phyloP scores from a whole-genome alignment of 768 basidiomycete species.

The Mycena venus region DNA sequence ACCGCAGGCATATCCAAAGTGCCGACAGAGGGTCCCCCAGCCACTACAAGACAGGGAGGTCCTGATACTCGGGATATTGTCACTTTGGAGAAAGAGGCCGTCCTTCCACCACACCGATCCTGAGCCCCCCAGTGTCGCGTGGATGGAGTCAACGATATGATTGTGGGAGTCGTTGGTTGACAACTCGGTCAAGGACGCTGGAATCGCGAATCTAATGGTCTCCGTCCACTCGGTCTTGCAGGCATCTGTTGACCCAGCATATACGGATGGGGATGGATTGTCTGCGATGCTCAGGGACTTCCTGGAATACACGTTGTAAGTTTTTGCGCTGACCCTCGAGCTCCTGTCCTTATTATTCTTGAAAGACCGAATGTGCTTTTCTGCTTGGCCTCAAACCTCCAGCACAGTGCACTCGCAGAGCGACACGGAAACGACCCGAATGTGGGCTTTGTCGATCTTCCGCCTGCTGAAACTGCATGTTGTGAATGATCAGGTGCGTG shows the following conservation, averaged over 20 bases:
- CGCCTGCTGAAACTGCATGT: constrained; percentile 72
- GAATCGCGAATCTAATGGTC: constrained; percentile 63
- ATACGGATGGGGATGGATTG: too few species aligned
- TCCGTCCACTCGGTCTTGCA: constrained; percentile 59
- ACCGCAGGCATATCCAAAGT: constrained; percentile 69
- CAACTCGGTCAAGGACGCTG: constrained; percentile 73
- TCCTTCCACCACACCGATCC: constrained; percentile 61
- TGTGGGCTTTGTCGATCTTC: constrained; percentile 77
- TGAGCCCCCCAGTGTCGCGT: constrained; percentile 56
- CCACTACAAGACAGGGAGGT: constrained; percentile 78
- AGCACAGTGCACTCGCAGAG: constrained; percentile 70
- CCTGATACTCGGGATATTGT: constrained; percentile 75
- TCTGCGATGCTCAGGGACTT: constrained; percentile 55
- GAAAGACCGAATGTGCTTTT: constrained; percentile 58
- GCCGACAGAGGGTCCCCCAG: constrained; percentile 66
- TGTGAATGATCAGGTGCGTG: constrained; percentile 60
- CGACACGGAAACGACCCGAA: constrained; percentile 72
- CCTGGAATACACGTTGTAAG: constrained; percentile 64
- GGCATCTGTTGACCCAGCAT: too few species aligned
- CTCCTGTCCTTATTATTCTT: constrained; percentile 27
- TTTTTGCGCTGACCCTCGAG: constrained; percentile 1
- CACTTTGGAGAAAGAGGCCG: constrained; percentile 74
- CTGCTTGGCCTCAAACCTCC: constrained; percentile 68
- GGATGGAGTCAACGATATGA: constrained; percentile 61
- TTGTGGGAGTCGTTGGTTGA: constrained; percentile 77